Base-by-base conservation (phyloP, 768 basidiomycete species). In the Phanerodontia chrysosporium region DNA sequence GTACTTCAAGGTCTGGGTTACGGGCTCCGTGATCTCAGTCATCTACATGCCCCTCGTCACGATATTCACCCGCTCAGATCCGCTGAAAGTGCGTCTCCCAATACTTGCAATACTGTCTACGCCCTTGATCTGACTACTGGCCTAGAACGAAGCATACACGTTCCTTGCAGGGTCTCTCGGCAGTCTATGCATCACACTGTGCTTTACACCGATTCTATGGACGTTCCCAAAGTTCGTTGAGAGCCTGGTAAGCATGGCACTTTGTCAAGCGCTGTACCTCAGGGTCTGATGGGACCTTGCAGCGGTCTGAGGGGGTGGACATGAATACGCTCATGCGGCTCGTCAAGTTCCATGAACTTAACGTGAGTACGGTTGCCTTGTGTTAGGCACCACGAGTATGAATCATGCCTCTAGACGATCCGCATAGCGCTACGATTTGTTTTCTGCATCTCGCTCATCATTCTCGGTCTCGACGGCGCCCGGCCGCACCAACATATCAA, bases 301-400 rank as follows among this genome's bases (percentile, higher is more conserved):
- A 90, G 87, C 80, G 79, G 66, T 64, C 64, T 16, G 80, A 87
- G 67, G 82, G 82, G 8, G 85, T 90, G 9, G 90, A 92, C 54
- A 77, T 65, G 18, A 75, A 65, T 29, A 90, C 86, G 2, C 77
- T 92, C 49, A 79, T 89, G 22, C 83, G 90, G 22, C 72, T 94
- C 51, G 86, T 86, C 35, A 92, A 86, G 62, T 93, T 90, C 67
- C 87, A 89, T 42, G 89, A 93, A 66, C 72, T 92, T 42, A 94
- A 94, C 64, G 91, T 92, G 62, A 35, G 89, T n/a, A n/a, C n/a
- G n/a, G n/a, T n/a, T n/a, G n/a, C n/a, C n/a, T n/a, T n/a, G n/a
- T n/a, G n/a, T n/a, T n/a, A n/a, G n/a, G 28, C 57, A 49, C 60
- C 30, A 35, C 7, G 25, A 27, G 24, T 27, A 39, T 24, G 60